Percentiles rank a stretch among this genome's conserved stretches.
phyloP scores from a whole-genome alignment of 805 yeast genomes.

The Candida krabiensis region DNA sequence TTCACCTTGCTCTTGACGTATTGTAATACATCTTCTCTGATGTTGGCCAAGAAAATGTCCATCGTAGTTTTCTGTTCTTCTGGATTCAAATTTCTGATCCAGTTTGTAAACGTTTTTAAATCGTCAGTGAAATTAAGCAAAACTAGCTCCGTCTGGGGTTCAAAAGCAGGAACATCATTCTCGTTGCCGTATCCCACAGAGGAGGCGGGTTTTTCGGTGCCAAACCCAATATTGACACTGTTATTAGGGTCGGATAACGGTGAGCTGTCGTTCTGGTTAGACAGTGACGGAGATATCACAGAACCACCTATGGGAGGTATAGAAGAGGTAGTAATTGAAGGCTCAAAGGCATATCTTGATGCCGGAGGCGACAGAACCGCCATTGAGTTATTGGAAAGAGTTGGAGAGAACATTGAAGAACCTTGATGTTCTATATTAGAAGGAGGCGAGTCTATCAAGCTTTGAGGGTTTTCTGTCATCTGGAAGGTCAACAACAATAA shows the following conservation, averaged over 20 bases:
- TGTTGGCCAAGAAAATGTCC: conserved; percentile 46
- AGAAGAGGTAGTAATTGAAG: conserved; percentile 21
- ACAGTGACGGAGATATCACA: conserved; percentile 16
- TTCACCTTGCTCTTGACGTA: conserved; percentile 45
- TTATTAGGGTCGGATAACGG: conserved; percentile 17
- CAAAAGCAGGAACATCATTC: conserved; percentile 34
- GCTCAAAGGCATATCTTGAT: conserved; percentile 35
- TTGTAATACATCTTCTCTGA: conserved; percentile 45
- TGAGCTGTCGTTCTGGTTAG: conserved; percentile 15
- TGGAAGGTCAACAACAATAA: not conserved
- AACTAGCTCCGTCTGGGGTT: conserved; percentile 29
- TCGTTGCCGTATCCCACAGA: conserved; percentile 17
- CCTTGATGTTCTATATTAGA: conserved; percentile 13
- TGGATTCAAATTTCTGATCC: conserved; percentile 46
- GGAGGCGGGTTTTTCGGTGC: conserved; percentile 17
- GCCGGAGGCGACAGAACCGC: conserved; percentile 45
- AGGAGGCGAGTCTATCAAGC: conserved; percentile 15
- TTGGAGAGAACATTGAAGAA: conserved; percentile 21
- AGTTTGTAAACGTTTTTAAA: conserved; percentile 43
- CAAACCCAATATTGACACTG: conserved; percentile 13
- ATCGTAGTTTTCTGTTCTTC: conserved; percentile 48
- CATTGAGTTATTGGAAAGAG: conserved; percentile 30
- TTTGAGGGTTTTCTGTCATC: conserved; percentile 14
- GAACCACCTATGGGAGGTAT: conserved; percentile 26
- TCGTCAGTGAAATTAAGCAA: conserved; percentile 41